Evolutionary conservation across 768 basidiomycete genomes (phyloP).

Genomic region (Suillus brevipes): DNA sequence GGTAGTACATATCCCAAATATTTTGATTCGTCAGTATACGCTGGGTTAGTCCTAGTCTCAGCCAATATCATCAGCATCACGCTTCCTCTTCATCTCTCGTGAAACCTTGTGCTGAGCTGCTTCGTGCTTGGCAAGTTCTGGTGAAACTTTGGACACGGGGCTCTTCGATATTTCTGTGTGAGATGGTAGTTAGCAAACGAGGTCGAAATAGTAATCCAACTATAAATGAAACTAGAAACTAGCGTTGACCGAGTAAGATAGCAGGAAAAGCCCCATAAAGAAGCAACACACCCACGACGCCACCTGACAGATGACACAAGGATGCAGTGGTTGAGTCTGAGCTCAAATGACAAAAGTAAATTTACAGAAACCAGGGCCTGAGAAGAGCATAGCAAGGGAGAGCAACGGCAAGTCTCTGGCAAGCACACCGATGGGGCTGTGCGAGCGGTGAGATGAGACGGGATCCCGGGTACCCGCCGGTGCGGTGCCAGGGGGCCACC

Average conservation of each 20-base stretch:
- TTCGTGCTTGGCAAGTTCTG: slow-evolving; percentile 89
- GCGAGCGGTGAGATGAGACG: not conserved
- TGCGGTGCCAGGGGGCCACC: not conserved
- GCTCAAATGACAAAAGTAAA: not conserved
- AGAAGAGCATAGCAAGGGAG: not conserved
- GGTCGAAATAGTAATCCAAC: not conserved
- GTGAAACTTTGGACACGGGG: slow-evolving; percentile 85
- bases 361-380: not conserved
- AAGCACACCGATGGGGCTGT: not conserved
- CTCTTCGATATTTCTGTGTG: slow-evolving; percentile 86
- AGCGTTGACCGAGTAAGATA: not conserved
- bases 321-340: not conserved
- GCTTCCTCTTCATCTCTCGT: slow-evolving; percentile 92
- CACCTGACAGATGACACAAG: not conserved
- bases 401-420: not conserved
- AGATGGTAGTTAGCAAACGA: slow-evolving; percentile 16
- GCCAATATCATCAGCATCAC: slow-evolving; percentile 77
- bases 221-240: not conserved
- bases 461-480: not conserved
- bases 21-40: not conserved
- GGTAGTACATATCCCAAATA: no score
- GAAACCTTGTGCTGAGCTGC: slow-evolving; percentile 89
- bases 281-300: not conserved
- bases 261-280: not conserved
- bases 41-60: slow-evolving; percentile 22